Conservation (phyloP, 257 asterid genomes). For the Plantago ovata region DNA sequence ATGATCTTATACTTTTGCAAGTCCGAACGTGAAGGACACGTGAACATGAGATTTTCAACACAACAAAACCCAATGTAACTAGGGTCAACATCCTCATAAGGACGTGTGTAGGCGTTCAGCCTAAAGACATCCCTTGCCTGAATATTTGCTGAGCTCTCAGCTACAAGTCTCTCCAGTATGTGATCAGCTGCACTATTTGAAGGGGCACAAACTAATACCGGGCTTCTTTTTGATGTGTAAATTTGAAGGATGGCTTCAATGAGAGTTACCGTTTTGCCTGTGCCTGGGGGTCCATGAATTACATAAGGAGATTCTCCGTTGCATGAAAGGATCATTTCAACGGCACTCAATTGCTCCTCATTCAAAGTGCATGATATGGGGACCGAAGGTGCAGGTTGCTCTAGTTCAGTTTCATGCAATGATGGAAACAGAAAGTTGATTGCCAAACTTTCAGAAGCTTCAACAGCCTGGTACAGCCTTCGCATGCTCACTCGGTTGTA, state of each 20-base stretch:
- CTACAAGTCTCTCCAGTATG: constrained; percentile 62
- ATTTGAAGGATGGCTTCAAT: constrained; percentile 83
- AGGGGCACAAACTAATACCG: constrained; percentile 89
- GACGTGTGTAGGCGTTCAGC: constrained; percentile 74
- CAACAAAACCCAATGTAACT: constrained; percentile 46
- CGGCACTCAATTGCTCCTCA: constrained; percentile 55
- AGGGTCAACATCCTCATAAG: constrained; percentile 66
- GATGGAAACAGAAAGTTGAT: constrained; percentile 67
- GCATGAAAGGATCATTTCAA: constrained; percentile 72
- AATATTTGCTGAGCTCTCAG: constrained; percentile 26
- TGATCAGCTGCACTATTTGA: constrained; percentile 92
- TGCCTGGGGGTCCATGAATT: constrained; percentile 97
- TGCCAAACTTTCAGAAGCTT: constrained; percentile 56
- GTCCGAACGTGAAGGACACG: constrained; percentile 47
- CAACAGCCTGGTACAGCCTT: constrained; percentile 78
- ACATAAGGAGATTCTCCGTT: constrained; percentile 77
- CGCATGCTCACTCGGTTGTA: constrained; percentile 52
- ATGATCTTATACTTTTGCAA: constrained; percentile 52
- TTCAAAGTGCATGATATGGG: constrained; percentile 62
- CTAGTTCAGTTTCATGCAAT: constrained; percentile 18
- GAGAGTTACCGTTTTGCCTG: constrained; percentile 86
- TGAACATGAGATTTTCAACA: constrained; percentile 45
- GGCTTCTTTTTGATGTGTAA: constrained; percentile 30
- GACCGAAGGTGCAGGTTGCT: constrained; percentile 28
- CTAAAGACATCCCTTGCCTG: constrained; percentile 51